These are phyloP conservation scores for Candida glucosophila DNA, from an alignment of 1,139 yeast species.

Conservation along the genomic window DNA sequence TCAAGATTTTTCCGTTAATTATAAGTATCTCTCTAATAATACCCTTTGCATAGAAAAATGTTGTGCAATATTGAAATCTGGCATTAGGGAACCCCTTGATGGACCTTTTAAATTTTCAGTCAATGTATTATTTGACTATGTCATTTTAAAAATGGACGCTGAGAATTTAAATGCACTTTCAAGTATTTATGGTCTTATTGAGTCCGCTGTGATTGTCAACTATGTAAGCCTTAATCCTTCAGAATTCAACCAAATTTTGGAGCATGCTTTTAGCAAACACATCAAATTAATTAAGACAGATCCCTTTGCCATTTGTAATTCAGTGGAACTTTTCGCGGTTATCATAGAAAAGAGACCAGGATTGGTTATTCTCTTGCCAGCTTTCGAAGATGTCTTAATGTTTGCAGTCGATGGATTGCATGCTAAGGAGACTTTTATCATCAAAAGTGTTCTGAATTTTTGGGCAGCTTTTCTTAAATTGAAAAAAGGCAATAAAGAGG, in stretches of 20 bases:
- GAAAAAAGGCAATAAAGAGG: slow-evolving; percentile 43
- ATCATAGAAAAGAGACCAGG: slow-evolving; percentile 44
- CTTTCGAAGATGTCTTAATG: slow-evolving; percentile 27
- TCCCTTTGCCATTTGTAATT: slow-evolving; percentile 44
- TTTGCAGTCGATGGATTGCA: slow-evolving; percentile 38
- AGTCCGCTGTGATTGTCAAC: slow-evolving; percentile 30
- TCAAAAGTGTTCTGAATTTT: slow-evolving; percentile 54
- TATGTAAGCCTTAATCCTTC: slow-evolving; percentile 18
- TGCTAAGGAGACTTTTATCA: slow-evolving; percentile 56
- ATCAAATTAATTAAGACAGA: slow-evolving; percentile 35
- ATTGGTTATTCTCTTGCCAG: slow-evolving; percentile 28
- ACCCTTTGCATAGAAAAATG: slow-evolving; percentile 47
- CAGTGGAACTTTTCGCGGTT: slow-evolving; percentile 34
- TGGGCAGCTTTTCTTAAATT: slow-evolving; percentile 54
- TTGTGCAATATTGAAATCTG: slow-evolving; percentile 48
- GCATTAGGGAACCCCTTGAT: slow-evolving; percentile 41
- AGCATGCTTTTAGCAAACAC: slow-evolving; percentile 21
- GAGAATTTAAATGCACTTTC: slow-evolving; percentile 26
- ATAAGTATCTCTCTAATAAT: slow-evolving; percentile 17
- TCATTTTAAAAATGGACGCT: slow-evolving; percentile 28
- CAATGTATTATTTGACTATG: slow-evolving; percentile 34
- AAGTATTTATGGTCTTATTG: slow-evolving; percentile 32
- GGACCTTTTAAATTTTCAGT: slow-evolving; percentile 54
- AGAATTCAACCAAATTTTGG: slow-evolving; percentile 18
- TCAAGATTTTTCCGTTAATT: slow-evolving; percentile 33